phyloP scores from a whole-genome alignment of 345 rosid species.

The Salix suchowensis region DNA sequence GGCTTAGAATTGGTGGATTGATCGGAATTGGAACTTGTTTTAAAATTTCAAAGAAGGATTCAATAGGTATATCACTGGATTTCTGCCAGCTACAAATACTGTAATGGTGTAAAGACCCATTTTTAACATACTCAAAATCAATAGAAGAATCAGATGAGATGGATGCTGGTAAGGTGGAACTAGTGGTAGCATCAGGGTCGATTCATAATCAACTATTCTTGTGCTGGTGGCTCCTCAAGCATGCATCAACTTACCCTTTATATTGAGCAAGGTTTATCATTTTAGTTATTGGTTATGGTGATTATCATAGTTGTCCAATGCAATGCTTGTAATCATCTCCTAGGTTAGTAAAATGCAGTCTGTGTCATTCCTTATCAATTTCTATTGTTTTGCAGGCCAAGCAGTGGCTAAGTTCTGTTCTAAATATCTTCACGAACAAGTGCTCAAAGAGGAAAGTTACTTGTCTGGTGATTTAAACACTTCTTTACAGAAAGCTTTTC shows the following conservation, averaged over 20 bases:
- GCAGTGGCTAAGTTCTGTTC: slow-evolving; percentile 90
- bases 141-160: background rate
- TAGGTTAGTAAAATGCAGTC: background rate
- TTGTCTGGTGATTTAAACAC: slow-evolving; percentile 62
- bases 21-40: background rate
- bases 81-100: background rate
- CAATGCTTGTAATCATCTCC: background rate
- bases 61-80: background rate
- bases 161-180: background rate
- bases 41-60: background rate
- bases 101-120: background rate
- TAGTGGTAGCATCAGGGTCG: background rate
- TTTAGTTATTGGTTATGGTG: background rate
- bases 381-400: slow-evolving; percentile 51
- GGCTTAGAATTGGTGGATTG: background rate
- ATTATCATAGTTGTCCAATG: background rate
- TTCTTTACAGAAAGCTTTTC: slow-evolving; percentile 68
- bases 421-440: slow-evolving; percentile 83
- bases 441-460: slow-evolving; percentile 61
- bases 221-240: background rate
- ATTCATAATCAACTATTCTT: background rate
- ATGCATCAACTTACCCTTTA: background rate
- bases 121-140: background rate
- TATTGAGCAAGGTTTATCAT: background rate
- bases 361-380: background rate